A percentile compares a stretch with the other conserved stretches of the same genome.
These are phyloP conservation scores for Colletotrichum sp. DNA, from an alignment of 2,329 filamentous ascomycete species.

Conservation along the genomic window DNA sequence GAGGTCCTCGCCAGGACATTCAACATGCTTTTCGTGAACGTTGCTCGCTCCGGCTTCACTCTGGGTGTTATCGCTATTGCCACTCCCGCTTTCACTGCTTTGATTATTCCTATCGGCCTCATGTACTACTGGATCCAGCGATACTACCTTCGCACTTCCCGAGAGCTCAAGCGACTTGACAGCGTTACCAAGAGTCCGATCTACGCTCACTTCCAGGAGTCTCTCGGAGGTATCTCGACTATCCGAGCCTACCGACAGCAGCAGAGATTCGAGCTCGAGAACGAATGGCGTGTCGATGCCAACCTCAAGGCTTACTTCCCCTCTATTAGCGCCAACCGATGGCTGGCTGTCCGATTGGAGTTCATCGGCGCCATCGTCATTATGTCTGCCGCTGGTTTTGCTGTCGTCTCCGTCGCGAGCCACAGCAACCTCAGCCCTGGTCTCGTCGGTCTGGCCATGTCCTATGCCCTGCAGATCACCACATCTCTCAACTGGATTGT, in stretches of 20 bases:
- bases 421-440: conserved; percentile 71
- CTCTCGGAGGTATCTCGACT: conserved; percentile 89
- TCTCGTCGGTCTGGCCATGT: conserved; percentile 91
- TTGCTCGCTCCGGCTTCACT: conserved; percentile 79
- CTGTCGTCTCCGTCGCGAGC: conserved; percentile 79
- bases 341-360: conserved; percentile 93
- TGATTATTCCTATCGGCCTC: conserved; percentile 81
- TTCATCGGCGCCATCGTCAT: conserved; percentile 97
- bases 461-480: conserved; percentile 95
- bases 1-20: conserved; percentile 96
- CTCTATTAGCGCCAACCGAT: conserved; percentile 91
- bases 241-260: conserved; percentile 95
- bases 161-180: conserved; percentile 94
- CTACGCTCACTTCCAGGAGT: conserved; percentile 98
- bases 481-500: conserved; percentile 99
- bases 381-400: conserved; percentile 80
- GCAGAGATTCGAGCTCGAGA: conserved; percentile 85
- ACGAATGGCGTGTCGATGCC: conserved; percentile 95
- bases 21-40: conserved; percentile 91
- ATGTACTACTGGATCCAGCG: conserved; percentile 94
- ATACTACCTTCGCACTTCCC: conserved; percentile 95
- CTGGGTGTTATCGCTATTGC: conserved; percentile 82
- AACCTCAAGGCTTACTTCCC: conserved; percentile 96
- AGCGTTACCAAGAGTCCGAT: conserved; percentile 96
- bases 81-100: conserved; percentile 78